phyloP scores from a whole-genome alignment of 2,329 filamentous ascomycete species.

The Kalmusia sp. region DNA sequence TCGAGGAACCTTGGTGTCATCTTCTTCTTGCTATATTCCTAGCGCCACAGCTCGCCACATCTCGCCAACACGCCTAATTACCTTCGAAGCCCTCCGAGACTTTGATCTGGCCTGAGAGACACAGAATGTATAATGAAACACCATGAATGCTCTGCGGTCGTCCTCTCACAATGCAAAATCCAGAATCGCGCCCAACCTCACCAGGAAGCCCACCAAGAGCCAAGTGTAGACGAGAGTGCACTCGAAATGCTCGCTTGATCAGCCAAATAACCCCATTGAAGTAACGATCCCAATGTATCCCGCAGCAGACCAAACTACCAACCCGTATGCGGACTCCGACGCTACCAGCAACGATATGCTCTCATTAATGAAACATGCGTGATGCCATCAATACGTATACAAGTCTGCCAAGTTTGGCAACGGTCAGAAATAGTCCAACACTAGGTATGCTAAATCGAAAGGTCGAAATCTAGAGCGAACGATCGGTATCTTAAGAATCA shows the following conservation, averaged over 20 bases:
- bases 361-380: conserved; percentile 1
- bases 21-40: too few relatives aligned
- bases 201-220: background rate
- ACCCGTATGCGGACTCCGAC: background rate
- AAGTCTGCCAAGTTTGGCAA: background rate
- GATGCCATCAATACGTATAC: conserved; percentile 1
- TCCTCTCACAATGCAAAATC: background rate
- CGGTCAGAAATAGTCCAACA: background rate
- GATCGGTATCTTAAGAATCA: background rate
- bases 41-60: too few relatives aligned
- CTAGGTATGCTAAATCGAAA: background rate
- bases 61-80: too few relatives aligned
- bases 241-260: too few relatives aligned
- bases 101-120: too few relatives aligned
- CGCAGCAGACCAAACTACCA: background rate
- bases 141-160: too few relatives aligned
- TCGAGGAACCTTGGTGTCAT: too few relatives aligned
- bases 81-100: too few relatives aligned
- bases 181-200: background rate
- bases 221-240: background rate
- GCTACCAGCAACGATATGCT: background rate
- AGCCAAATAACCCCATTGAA: background rate
- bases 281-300: background rate
- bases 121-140: too few relatives aligned
- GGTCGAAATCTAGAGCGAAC: background rate